Evolutionary conservation across 2,329 filamentous ascomycete genomes (phyloP), one percentile per base, ranked within the genome.

Genomic region (Clarireedia homoeocarpa): DNA sequence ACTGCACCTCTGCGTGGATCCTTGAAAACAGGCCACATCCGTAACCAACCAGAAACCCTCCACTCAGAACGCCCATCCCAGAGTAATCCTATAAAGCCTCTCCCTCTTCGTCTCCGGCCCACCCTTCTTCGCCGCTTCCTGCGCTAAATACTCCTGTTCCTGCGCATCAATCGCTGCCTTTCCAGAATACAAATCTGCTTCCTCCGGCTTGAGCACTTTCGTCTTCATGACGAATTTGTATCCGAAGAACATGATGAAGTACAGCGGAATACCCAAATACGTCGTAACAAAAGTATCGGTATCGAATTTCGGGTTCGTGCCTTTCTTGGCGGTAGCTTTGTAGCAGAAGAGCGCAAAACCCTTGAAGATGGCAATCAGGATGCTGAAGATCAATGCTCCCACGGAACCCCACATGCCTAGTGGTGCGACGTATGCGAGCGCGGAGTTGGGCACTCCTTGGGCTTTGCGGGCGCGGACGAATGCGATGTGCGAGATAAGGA

Each of bases 341-440:
- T 57, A 59, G 27, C 55, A 57, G 71, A 94, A 94, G 58, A 86
- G 84, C 55, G 81, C 77, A 71, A 83, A 94, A 76, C 91, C 92
- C 79, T 94, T 95, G 68, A 89, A 94, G 48, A 95, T 67, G 1
- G 86, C 81, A 58, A 95, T 88, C 24, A 94, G 67, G 65, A 79
- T 77, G 72, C 87, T 91, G 72, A 91, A 85, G 66, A 76, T 74
- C 1, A 94, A 77, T 0, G 86, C 86, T 56, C 75, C 73, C 66
- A 83, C 83, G 0, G 85, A 89, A 7, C 89, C 89, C 58, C 70
- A 79, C 39, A 84, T 72, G n/a, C 89, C 89, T 10, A 91, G 78
- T 0, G 89, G 89, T 0, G 89, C 85, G 24, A 77, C 76, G 69
- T 85, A 91, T 0, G 83, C 80, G 59, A 88, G 73, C 30, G 73